These are phyloP conservation scores for Pestalotiopsis sp. DNA, from an alignment of 2,329 filamentous ascomycete species.

Conservation along the genomic window DNA sequence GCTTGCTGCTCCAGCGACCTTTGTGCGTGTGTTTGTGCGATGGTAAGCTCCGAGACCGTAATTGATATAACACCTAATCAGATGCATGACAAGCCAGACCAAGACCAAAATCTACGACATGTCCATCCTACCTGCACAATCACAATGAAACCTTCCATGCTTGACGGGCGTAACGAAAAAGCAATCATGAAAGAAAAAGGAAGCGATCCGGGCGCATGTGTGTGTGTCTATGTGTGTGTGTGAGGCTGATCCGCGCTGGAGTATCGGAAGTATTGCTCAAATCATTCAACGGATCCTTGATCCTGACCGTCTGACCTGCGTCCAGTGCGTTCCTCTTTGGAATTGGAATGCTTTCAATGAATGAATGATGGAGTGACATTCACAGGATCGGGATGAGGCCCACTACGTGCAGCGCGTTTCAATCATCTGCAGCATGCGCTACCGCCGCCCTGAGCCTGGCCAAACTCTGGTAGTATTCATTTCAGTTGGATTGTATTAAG, in stretches of 20 bases:
- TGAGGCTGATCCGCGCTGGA: slow-evolving; percentile 8
- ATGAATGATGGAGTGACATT: background rate
- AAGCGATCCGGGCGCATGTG: background rate
- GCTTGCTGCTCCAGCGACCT: background rate
- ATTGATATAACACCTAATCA: background rate
- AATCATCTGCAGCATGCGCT: background rate
- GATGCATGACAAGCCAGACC: background rate
- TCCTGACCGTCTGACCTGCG: slow-evolving; percentile 6
- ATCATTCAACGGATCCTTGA: slow-evolving; percentile 4
- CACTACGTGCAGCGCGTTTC: background rate
- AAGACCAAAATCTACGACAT: background rate
- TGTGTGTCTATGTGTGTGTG: background rate
- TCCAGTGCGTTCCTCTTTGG: background rate
- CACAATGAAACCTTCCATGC: slow-evolving; percentile 12
- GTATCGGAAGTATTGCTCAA: slow-evolving; percentile 7
- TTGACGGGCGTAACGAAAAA: slow-evolving; percentile 12
- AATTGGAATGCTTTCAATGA: background rate
- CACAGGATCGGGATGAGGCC: background rate
- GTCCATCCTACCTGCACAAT: background rate
- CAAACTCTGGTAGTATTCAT: background rate
- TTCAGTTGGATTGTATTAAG: background rate
- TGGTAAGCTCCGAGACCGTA: background rate
- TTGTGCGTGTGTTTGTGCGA: background rate
- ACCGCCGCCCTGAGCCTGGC: background rate
- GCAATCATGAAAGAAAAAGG: background rate